Evolutionary conservation across 345 rosid species (phyloP).

Genomic region (Syzygium oleosum): DNA sequence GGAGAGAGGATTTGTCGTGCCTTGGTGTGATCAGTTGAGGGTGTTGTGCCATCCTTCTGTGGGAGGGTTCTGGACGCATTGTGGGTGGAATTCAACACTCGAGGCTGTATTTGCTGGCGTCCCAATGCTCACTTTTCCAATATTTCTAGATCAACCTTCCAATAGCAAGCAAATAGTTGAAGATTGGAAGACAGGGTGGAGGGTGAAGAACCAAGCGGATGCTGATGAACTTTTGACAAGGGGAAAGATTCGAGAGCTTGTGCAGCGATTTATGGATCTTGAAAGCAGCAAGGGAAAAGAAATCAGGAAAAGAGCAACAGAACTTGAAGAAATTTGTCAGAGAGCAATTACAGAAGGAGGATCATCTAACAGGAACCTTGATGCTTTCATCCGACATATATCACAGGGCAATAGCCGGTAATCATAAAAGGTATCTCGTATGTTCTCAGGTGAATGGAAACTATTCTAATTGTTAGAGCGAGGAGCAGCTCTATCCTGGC

Average conservation of each 20-base stretch:
- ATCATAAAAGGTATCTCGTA: background rate
- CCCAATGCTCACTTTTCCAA: constrained; percentile 42
- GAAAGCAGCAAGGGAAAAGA: constrained; percentile 16
- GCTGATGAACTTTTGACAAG: constrained; percentile 11
- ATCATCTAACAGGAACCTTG: constrained; percentile 28
- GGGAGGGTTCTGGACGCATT: constrained; percentile 65
- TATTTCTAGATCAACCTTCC: constrained; percentile 34
- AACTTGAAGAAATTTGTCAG: constrained; percentile 11
- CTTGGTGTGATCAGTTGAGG: constrained; percentile 28
- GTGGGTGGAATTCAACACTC: constrained; percentile 53
- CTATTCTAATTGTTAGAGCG: background rate
- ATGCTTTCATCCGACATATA: constrained; percentile 26
- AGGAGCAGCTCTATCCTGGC: background rate
- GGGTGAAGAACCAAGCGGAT: constrained; percentile 8
- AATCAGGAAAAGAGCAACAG: constrained; percentile 19
- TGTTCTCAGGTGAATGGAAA: background rate
- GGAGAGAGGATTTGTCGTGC: constrained; percentile 5
- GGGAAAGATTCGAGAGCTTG: constrained; percentile 16
- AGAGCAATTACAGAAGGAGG: constrained; percentile 22
- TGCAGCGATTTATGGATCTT: constrained; percentile 14
- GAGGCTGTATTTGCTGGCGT: constrained; percentile 43
- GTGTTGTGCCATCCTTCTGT: constrained; percentile 42
- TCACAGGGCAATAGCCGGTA: background rate
- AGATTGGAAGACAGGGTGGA: constrained; percentile 48
- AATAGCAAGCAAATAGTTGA: constrained; percentile 44